Conservation (phyloP, 2,329 filamentous ascomycete genomes). For the Verticillium isaacii region DNA sequence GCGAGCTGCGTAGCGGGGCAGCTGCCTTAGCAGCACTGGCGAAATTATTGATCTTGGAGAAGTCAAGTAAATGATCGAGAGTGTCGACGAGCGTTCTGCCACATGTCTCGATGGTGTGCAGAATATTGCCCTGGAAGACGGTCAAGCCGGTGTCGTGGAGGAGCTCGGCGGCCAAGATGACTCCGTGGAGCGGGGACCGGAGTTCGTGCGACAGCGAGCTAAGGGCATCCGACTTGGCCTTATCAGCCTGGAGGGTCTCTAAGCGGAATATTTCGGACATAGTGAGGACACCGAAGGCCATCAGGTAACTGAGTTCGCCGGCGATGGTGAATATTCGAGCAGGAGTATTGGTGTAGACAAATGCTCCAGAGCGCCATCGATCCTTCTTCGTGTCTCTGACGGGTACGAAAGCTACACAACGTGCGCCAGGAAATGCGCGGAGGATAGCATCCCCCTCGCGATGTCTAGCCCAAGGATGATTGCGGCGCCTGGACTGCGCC, state of each 20-base stretch:
- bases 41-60: constrained; percentile 44
- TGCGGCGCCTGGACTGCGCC: background rate
- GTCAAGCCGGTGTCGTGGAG: constrained; percentile 38
- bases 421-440: constrained; percentile 31
- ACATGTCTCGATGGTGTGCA: constrained; percentile 43
- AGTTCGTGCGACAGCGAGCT: constrained; percentile 54
- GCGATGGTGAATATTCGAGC: constrained; percentile 17
- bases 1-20: constrained; percentile 6
- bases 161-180: constrained; percentile 46
- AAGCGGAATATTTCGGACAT: constrained; percentile 51
- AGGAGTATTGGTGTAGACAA: constrained; percentile 31
- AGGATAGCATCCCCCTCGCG: constrained; percentile 26
- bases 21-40: constrained; percentile 9
- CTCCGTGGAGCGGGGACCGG: constrained; percentile 51
- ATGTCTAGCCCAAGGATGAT: constrained; percentile 9
- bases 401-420: constrained; percentile 28
- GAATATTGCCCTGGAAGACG: constrained; percentile 34
- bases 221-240: constrained; percentile 49
- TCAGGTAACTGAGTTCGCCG: constrained; percentile 29
- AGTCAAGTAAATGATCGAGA: constrained; percentile 44
- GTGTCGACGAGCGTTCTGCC: constrained; percentile 43
- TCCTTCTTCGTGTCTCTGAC: constrained; percentile 28
- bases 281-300: constrained; percentile 44
- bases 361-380: constrained; percentile 31
- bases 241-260: constrained; percentile 25